These are phyloP conservation scores for Boletus fagicola DNA, from an alignment of 768 basidiomycete species.

Conservation along the genomic window DNA sequence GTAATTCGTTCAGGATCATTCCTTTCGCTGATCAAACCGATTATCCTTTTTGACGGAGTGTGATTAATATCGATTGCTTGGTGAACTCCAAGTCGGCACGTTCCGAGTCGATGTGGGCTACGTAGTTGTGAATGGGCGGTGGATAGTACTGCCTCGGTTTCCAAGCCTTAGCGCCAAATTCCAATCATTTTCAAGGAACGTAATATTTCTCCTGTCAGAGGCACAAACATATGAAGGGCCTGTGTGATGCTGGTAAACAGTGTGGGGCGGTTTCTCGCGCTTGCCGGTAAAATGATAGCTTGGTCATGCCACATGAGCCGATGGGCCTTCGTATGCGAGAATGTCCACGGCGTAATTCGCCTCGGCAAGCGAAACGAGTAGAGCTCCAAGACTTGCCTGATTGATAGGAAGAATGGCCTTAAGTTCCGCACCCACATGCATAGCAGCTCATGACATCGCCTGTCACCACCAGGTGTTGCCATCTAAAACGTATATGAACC, in stretches of 20 bases:
- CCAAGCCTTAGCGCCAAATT: background rate
- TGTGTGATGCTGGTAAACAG: background rate
- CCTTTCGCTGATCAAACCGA: no score
- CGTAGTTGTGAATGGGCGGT: background rate
- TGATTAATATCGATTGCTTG: no score
- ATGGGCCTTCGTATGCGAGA: background rate
- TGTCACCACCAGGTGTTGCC: background rate
- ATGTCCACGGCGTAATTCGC: background rate
- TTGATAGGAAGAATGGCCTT: background rate
- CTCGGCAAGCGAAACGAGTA: background rate
- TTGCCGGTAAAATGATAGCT: background rate
- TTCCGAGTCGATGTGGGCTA: background rate
- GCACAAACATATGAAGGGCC: background rate
- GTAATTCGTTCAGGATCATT: no score
- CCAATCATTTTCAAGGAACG: background rate
- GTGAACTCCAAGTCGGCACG: background rate
- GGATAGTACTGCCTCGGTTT: background rate
- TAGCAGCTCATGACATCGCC: conserved; percentile 1
- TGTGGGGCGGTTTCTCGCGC: no score
- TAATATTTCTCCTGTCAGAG: background rate
- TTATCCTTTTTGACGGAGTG: no score
- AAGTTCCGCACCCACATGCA: background rate
- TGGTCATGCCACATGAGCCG: background rate
- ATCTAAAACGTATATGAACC: conserved; percentile 21
- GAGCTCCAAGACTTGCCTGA: background rate